phyloP scores from a whole-genome alignment of 345 rosid species.

The Carallia pectinifolia region DNA sequence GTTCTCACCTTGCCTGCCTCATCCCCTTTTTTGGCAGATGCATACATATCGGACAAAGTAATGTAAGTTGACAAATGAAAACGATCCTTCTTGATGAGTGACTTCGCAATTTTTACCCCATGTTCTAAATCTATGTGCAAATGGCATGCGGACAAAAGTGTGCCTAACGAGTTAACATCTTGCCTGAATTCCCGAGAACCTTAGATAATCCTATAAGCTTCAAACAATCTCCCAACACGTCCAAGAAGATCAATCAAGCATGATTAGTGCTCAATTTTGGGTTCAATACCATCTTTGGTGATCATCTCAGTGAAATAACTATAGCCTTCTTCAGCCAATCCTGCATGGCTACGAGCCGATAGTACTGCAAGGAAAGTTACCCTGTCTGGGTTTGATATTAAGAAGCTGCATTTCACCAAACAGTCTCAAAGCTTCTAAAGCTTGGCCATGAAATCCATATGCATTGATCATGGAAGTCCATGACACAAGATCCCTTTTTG shows the following conservation, averaged over 20 bases:
- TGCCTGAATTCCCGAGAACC: constrained; percentile 35
- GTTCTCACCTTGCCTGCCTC: constrained; percentile 49
- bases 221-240: constrained; percentile 60
- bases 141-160: constrained; percentile 60
- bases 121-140: constrained; percentile 44
- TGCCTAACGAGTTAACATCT: constrained; percentile 55
- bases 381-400: constrained; percentile 46
- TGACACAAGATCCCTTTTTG: constrained; percentile 54
- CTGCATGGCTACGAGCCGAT: constrained; percentile 72
- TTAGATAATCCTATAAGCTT: constrained; percentile 55
- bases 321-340: constrained; percentile 57
- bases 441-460: constrained; percentile 65
- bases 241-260: constrained; percentile 81
- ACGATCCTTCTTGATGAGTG: constrained; percentile 44
- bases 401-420: constrained; percentile 52
- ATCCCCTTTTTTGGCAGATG: constrained; percentile 59
- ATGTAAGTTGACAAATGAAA: constrained; percentile 46
- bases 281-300: constrained; percentile 36
- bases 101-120: constrained; percentile 47
- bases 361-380: constrained; percentile 63
- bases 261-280: constrained; percentile 54
- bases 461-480: constrained; percentile 83
- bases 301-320: constrained; percentile 47
- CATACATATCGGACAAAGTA: constrained; percentile 50
- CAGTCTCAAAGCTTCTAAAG: constrained; percentile 49